These are phyloP conservation scores for Gossypium schwendimanii DNA, from an alignment of 441 rosid genomes.

Conservation along the genomic window DNA sequence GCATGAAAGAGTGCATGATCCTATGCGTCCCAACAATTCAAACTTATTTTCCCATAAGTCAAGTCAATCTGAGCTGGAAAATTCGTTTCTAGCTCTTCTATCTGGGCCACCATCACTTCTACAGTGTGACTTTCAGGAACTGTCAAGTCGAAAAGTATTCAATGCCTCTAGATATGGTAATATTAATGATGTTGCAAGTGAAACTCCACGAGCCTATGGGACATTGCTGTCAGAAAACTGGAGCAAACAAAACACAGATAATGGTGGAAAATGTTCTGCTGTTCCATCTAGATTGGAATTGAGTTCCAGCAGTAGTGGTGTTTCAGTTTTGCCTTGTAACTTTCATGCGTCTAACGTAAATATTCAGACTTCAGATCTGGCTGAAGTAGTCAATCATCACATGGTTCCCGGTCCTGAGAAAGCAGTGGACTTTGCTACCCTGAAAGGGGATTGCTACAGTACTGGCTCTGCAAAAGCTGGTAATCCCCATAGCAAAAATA, in stretches of 20 bases:
- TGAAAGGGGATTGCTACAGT: conserved; percentile 18
- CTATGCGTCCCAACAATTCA: conserved; percentile 10
- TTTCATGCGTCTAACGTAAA: conserved; percentile 16
- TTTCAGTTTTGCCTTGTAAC: conserved; percentile 20
- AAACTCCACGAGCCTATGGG: conserved; percentile 10
- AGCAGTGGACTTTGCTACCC: conserved; percentile 17
- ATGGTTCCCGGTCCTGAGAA: conserved; percentile 22
- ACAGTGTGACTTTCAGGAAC: conserved; percentile 31
- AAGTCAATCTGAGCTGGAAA: conserved; percentile 21
- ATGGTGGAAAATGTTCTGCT: conserved; percentile 14
- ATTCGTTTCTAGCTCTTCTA: conserved; percentile 37
- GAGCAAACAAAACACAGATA: conserved; percentile 20
- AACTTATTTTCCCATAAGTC: conserved; percentile 19
- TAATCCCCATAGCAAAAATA: conserved; percentile 17
- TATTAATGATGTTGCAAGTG: conserved; percentile 23
- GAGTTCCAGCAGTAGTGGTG: conserved; percentile 11
- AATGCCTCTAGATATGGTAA: conserved; percentile 17
- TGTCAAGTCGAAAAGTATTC: conserved; percentile 22
- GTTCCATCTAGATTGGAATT: conserved; percentile 15
- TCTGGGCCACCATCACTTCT: conserved; percentile 34
- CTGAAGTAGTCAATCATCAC: conserved; percentile 18
- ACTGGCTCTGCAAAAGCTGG: conserved; percentile 13
- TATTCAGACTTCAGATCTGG: conserved; percentile 19
- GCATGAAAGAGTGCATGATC: conserved; percentile 22
- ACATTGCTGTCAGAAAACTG: conserved; percentile 18